phyloP scores from a whole-genome alignment of 2,329 filamentous ascomycete species.

The Penicillium sp. region DNA sequence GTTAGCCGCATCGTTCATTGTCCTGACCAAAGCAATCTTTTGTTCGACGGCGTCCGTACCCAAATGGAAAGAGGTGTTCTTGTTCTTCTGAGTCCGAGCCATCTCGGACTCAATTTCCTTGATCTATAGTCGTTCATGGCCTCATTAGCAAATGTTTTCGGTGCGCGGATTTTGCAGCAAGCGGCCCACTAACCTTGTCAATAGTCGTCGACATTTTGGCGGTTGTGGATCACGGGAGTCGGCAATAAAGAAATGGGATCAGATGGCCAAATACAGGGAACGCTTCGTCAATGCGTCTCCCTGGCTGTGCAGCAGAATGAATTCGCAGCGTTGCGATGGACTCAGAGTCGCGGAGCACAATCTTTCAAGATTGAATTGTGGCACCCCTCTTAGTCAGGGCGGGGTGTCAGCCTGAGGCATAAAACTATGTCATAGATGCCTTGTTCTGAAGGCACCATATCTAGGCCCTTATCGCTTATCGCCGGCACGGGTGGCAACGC shows the following conservation, averaged over 20 bases:
- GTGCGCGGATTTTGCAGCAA: constrained; percentile 1
- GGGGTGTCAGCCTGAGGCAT: constrained; percentile 28
- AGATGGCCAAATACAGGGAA: constrained; percentile 4
- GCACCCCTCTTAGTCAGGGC: constrained; percentile 31
- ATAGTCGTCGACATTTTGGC: constrained; percentile 90
- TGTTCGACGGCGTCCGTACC: constrained; percentile 47
- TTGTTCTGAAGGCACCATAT: not conserved
- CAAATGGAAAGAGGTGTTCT: constrained; percentile 88
- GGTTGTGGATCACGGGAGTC: constrained; percentile 17
- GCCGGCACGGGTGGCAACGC: not conserved
- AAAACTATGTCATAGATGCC: constrained; percentile 22
- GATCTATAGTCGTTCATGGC: constrained; percentile 60
- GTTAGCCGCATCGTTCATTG: constrained; percentile 15
- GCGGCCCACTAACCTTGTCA: constrained; percentile 76
- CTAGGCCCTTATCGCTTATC: constrained; percentile 26
- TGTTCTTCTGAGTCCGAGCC: constrained; percentile 97
- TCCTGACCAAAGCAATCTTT: constrained; percentile 2
- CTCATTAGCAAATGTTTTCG: constrained; percentile 29
- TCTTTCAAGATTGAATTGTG: constrained; percentile 36
- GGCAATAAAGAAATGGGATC: constrained; percentile 6
- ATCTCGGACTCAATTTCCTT: constrained; percentile 97
- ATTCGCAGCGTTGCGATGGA: constrained; percentile 13
- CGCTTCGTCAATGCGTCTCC: constrained; percentile 4
- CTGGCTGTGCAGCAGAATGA: constrained; percentile 10
- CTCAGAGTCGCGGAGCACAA: constrained; percentile 23